Percentiles rank a stretch among this genome's conserved stretches.
Conservation (phyloP, 2,329 filamentous ascomycete species). For the Cryphonectria naterciae region DNA sequence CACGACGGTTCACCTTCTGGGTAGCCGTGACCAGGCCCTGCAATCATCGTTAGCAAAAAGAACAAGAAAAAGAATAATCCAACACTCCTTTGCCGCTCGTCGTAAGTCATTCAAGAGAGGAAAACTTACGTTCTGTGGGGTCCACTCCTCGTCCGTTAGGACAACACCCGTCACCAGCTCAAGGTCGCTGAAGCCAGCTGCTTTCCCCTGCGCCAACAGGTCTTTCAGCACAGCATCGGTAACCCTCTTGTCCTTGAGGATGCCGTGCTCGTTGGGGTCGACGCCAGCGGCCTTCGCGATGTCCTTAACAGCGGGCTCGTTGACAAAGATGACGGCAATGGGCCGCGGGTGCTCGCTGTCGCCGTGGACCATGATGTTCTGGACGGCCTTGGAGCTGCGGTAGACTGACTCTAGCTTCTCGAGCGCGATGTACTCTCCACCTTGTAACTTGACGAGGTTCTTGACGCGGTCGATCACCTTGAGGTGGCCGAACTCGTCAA, state of each 20-base stretch:
- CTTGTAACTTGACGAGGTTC: conserved; percentile 94
- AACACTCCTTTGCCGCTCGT: conserved; percentile 18
- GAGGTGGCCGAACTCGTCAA: conserved; percentile 77
- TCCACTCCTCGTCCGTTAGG: conserved; percentile 86
- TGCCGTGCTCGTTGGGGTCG: conserved; percentile 58
- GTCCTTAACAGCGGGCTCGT: conserved; percentile 65
- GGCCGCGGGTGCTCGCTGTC: conserved; percentile 75
- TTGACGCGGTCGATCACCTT: conserved; percentile 95
- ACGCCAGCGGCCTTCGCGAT: conserved; percentile 61
- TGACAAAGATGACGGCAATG: conserved; percentile 77
- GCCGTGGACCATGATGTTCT: conserved; percentile 87
- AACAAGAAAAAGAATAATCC: background rate
- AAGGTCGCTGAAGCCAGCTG: conserved; percentile 68
- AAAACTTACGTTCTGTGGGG: conserved; percentile 76
- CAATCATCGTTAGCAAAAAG: background rate
- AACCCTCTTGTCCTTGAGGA: conserved; percentile 71
- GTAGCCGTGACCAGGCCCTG: conserved; percentile 66
- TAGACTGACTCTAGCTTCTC: conserved; percentile 96
- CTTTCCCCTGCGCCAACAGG: conserved; percentile 66
- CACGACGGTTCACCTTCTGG: conserved; percentile 62
- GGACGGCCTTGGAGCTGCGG: conserved; percentile 75
- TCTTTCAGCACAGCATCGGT: conserved; percentile 67
- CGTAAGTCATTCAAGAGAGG: background rate
- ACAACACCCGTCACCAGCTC: conserved; percentile 80
- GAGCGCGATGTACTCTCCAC: conserved; percentile 94